These are phyloP conservation scores for Russula virescens DNA, from an alignment of 768 basidiomycete species.

Conservation along the genomic window DNA sequence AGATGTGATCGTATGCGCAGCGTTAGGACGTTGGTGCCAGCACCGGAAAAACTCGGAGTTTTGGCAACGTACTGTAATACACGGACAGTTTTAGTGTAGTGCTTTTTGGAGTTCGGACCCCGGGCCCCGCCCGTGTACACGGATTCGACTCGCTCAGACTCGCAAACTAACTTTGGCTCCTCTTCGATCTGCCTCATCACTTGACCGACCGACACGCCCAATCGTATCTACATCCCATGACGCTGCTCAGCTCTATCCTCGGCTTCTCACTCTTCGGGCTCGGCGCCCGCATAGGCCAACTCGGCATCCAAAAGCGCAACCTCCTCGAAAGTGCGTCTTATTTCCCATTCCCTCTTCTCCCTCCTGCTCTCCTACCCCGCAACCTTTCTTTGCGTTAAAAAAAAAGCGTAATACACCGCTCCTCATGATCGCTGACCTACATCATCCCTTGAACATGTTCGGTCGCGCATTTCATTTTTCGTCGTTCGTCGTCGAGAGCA, in stretches of 20 bases:
- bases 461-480: not conserved
- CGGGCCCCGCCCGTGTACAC: not conserved
- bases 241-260: conserved; percentile 61
- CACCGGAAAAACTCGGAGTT: not conserved
- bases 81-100: too few relatives aligned
- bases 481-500: conserved; percentile 34
- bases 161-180: not conserved
- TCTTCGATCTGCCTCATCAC: not conserved
- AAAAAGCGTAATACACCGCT: too few relatives aligned
- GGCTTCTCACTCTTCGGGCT: conserved; percentile 83
- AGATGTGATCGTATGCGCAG: not conserved
- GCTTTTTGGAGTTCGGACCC: too few relatives aligned
- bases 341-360: not conserved
- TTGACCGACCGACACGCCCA: not conserved
- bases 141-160: not conserved
- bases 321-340: conserved; percentile 65
- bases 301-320: conserved; percentile 77
- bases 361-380: too few relatives aligned
- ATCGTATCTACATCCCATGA: conserved; percentile 37
- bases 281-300: conserved; percentile 76
- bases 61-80: too few relatives aligned
- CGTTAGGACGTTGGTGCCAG: not conserved
- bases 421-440: not conserved
- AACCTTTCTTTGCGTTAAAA: not conserved
- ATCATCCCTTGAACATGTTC: not conserved